Evolutionary conservation across 1,284 basidiomycete species (phyloP), one percentile per base, ranked within the genome.

Genomic region (Pisolithus thermaeus): DNA sequence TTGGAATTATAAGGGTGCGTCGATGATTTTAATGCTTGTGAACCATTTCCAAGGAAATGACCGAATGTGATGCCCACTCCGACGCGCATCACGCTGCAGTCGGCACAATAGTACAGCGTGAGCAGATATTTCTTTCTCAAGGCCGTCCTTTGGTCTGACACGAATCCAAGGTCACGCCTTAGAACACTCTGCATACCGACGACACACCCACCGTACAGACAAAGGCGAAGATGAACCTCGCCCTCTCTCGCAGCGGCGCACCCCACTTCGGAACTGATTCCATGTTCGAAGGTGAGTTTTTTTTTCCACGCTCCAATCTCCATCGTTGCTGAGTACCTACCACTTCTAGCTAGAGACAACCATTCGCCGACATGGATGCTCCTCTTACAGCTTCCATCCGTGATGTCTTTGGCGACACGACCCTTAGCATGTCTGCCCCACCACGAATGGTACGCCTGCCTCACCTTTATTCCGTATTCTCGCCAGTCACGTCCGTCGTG

Each of bases 221-320:
- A 0, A 87, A 88, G 62, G 87, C 87, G 20, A 88, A 89, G 63
- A 76, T 88, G 71, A 87, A 82, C 61, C 76, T 82, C 48, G 75
- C 77, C 6, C 71, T 87, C n/a, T 73, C 81, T 16, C 75, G 81
- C 46, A 77, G 78, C 16, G 71, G 80, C 20, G 73, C 79, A 1
- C 76, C 80, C 12, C 83, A 85, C 53, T 88, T 87, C 68, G 87
- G 84, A 1, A 81, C 84, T 70, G 85, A 87, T 55, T 87, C 87
- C 20, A 87, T 89, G 86, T 88, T 89, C 57, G 79, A 87, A n/a
- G 66, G 67, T 84, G 46, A 18, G 73, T 62, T 25, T 41, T 18
- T 9, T 39, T 30, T 23, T n/a, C n/a, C 52, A 9, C 1, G 14
- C n/a, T 16, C 18, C 7, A 16, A 4, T 38, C 5, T 47, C 32